Percentiles rank a stretch among this genome's conserved stretches.
phyloP scores from a whole-genome alignment of 2,329 filamentous ascomycete species.

The Calonectria honghensis region DNA sequence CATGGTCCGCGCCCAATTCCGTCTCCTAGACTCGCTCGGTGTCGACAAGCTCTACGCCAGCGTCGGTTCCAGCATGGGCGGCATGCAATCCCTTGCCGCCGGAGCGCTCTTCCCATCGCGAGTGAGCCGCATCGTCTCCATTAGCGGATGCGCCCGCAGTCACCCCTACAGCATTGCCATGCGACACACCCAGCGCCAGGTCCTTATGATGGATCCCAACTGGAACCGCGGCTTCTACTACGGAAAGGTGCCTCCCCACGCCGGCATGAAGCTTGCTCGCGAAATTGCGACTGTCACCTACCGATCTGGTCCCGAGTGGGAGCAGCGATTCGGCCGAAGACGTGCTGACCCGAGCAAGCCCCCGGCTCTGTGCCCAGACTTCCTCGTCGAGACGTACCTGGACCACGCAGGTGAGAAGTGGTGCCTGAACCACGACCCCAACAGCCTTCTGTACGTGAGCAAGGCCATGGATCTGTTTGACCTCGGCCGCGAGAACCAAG shows the following conservation, averaged over 20 bases:
- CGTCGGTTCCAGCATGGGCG: conserved; percentile 97
- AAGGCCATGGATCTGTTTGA: conserved; percentile 99
- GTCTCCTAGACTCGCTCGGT: conserved; percentile 86
- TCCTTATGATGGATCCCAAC: conserved; percentile 98
- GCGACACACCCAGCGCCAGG: conserved; percentile 97
- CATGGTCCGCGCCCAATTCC: conserved; percentile 97
- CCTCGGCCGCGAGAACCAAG: conserved; percentile 83
- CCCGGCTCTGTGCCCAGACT: conserved; percentile 96
- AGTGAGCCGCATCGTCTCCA: conserved; percentile 88
- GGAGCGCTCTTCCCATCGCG: conserved; percentile 89
- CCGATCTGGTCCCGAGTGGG: conserved; percentile 97
- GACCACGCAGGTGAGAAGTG: conserved; percentile 99
- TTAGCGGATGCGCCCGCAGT: conserved; percentile 94
- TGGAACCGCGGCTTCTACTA: conserved; percentile 98
- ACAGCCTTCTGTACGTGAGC: conserved; percentile 95
- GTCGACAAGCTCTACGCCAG: conserved; percentile 90
- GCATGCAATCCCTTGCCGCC: conserved; percentile 95
- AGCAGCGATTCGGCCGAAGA: conserved; percentile 91
- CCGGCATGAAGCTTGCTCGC: conserved; percentile 97
- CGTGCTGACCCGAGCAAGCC: conserved; percentile 90
- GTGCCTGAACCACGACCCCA: conserved; percentile 96
- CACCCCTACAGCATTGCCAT: conserved; percentile 99
- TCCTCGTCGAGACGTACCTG: conserved; percentile 97
- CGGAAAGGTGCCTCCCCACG: conserved; percentile 89
- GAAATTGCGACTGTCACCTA: conserved; percentile 99